Percentiles rank a stretch among this genome's conserved stretches.
These are phyloP conservation scores for Plantago elongata DNA, from an alignment of 257 asterid genomes.

Conservation along the genomic window DNA sequence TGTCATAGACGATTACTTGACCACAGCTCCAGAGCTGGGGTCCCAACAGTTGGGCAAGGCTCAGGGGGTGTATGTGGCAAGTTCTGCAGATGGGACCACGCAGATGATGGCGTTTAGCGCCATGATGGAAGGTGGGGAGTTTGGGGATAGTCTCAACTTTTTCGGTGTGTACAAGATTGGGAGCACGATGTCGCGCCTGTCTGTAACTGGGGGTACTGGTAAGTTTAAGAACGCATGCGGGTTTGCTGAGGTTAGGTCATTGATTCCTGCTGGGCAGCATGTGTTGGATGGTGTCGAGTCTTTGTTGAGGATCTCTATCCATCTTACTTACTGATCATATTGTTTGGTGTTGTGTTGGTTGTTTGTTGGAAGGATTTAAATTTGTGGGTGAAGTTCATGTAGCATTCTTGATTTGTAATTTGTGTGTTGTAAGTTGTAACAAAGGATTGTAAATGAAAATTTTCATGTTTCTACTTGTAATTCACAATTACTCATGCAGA, in stretches of 20 bases:
- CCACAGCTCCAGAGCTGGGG: constrained; percentile 43
- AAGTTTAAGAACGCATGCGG: constrained; percentile 73
- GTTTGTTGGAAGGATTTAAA: not conserved
- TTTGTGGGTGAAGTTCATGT: not conserved
- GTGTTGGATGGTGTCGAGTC: constrained; percentile 40
- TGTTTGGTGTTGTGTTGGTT: not conserved
- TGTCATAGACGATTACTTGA: constrained; percentile 53
- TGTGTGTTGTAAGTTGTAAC: not conserved
- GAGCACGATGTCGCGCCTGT: constrained; percentile 51
- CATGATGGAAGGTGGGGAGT: constrained; percentile 49
- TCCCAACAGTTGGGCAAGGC: constrained; percentile 61
- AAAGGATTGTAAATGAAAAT: not conserved
- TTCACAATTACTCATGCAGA: not conserved
- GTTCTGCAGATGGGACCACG: constrained; percentile 61
- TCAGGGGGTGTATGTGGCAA: constrained; percentile 65
- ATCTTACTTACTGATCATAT: constrained; percentile 32
- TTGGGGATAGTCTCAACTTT: constrained; percentile 48
- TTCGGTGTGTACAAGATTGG: constrained; percentile 63
- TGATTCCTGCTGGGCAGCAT: constrained; percentile 46
- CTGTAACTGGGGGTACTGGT: constrained; percentile 69
- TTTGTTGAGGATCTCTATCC: constrained; percentile 42
- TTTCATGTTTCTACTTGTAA: not conserved
- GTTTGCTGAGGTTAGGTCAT: constrained; percentile 49
- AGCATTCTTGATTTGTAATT: not conserved
- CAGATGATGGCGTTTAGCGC: constrained; percentile 78